A percentile compares a stretch with the other conserved stretches of the same genome.
Conservation (phyloP, 805 yeast genomes). For the Pichia paraexigua region DNA sequence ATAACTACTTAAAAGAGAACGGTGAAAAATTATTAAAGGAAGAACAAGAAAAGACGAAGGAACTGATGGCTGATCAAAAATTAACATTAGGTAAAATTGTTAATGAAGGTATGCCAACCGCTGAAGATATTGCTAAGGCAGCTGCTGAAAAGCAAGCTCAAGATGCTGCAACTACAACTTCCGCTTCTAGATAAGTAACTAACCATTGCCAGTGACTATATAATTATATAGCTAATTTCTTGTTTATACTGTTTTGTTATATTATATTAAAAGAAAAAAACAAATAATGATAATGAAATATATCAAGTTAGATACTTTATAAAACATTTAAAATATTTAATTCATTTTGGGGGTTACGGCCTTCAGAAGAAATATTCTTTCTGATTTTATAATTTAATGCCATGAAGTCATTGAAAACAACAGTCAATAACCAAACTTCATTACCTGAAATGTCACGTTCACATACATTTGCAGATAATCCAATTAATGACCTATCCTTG, state of each 20-base stretch:
- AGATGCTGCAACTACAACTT: slow-evolving; percentile 1
- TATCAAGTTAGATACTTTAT: background rate
- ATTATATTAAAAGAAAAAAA: background rate
- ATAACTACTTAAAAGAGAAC: slow-evolving; percentile 49
- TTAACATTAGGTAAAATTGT: slow-evolving; percentile 78
- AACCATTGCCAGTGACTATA: background rate
- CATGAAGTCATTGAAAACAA: background rate
- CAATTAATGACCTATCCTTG: slow-evolving; percentile 20
- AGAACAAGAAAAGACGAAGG: slow-evolving; percentile 74
- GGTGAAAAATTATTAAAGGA: slow-evolving; percentile 69
- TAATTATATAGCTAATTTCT: background rate
- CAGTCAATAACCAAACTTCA: slow-evolving; percentile 5
- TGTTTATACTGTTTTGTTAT: background rate
- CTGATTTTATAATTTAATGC: background rate
- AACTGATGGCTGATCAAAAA: slow-evolving; percentile 74
- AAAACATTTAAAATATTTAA: background rate
- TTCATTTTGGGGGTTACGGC: background rate
- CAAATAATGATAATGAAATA: background rate
- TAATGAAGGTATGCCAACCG: slow-evolving; percentile 72
- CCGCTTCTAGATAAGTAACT: background rate
- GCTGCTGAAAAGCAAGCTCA: slow-evolving; percentile 21
- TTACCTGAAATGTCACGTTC: slow-evolving; percentile 8
- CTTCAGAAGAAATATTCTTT: background rate
- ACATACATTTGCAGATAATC: slow-evolving; percentile 10
- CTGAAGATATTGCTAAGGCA: slow-evolving; percentile 48